Evolutionary conservation across 768 basidiomycete species (phyloP), one percentile per base, ranked within the genome.

Genomic region (Ephemerocybe angulata): DNA sequence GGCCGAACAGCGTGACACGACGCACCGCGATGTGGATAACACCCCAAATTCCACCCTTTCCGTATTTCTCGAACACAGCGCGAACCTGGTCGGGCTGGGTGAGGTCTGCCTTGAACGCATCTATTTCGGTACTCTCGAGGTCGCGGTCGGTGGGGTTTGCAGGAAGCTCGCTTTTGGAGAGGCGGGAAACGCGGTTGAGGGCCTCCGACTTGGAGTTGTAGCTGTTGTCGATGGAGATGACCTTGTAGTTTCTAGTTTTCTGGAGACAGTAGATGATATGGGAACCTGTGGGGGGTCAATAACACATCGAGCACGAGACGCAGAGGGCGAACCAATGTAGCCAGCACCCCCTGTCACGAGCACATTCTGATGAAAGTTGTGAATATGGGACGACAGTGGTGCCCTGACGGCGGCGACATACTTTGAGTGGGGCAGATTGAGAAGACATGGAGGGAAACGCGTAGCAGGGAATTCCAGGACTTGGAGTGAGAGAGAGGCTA

Each of bases 201-300:
- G 93, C 83, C 21, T 76, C 76, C 2, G 90, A 84, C 60, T 84
- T 83, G 2, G 97, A 94, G 68, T 99, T 99, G 72, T 93, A 86
- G 75, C 88, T 78, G 76, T 98, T 98, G 76, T 99, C 97, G 63
- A 98, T 81, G 22, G 94, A 88, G 60, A 98, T 84, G 63, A 98
- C 93, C 67, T 89, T 90, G 81, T 90, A 99, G 58, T 85, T 78
- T 55, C 93, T 84, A 12, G 93, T 92, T 66, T 90, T 81, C 61
- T 97, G 86, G 37, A 97, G 76, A 46, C 83, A 77, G 56, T 88
- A 91, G 60, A 98, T 86, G 67, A 98, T 87, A 73, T 99, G 97
- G 25, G 95, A 96, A 65, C 94, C 96, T 93, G 65, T 33, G 49
- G 60, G 53, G 48, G 46, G 54, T 54, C 55, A 55, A 62, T 60